Percentiles rank a stretch among this genome's conserved stretches.
These are phyloP conservation scores for Hypoxylon sp. DNA, from an alignment of 2,329 filamentous ascomycete species.

Conservation along the genomic window DNA sequence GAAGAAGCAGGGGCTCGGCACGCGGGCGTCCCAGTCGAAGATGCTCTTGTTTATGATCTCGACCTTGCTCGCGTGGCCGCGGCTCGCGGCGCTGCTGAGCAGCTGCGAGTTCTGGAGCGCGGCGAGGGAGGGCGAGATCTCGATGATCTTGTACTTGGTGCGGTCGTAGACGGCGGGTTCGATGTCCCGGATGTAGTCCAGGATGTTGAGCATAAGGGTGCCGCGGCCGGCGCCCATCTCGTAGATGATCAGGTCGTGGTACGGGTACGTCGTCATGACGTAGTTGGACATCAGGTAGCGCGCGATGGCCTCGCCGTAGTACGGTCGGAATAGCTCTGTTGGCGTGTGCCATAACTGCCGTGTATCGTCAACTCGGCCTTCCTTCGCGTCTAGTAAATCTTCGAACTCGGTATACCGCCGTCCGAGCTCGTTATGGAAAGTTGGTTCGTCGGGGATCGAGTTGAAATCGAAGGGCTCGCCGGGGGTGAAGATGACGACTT, in stretches of 20 bases:
- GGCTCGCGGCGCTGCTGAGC: conserved; percentile 73
- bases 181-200: conserved; percentile 92
- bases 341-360: conserved; percentile 98
- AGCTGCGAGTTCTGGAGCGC: conserved; percentile 81
- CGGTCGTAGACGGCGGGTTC: conserved; percentile 94
- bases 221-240: conserved; percentile 98
- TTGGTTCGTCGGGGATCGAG: conserved; percentile 83
- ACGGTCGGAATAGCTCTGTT: conserved; percentile 95
- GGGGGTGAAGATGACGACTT: conserved; percentile 95
- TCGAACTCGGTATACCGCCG: conserved; percentile 91
- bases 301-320: conserved; percentile 97
- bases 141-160: conserved; percentile 95
- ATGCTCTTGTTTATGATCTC: conserved; percentile 96
- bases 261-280: conserved; percentile 92
- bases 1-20: conserved; percentile 97
- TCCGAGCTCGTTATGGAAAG: conserved; percentile 84
- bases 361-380: conserved; percentile 72
- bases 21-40: conserved; percentile 91
- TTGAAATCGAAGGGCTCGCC: conserved; percentile 93
- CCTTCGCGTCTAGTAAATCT: conserved; percentile 82
- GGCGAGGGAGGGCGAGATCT: conserved; percentile 89
- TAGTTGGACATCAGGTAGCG: conserved; percentile 97
- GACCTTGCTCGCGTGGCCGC: conserved; percentile 86
- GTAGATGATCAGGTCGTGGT: conserved; percentile 97
- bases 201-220: conserved; percentile 97